Base-by-base conservation (phyloP, 2,329 filamentous ascomycete genomes). In the Rosellinia necatrix region DNA sequence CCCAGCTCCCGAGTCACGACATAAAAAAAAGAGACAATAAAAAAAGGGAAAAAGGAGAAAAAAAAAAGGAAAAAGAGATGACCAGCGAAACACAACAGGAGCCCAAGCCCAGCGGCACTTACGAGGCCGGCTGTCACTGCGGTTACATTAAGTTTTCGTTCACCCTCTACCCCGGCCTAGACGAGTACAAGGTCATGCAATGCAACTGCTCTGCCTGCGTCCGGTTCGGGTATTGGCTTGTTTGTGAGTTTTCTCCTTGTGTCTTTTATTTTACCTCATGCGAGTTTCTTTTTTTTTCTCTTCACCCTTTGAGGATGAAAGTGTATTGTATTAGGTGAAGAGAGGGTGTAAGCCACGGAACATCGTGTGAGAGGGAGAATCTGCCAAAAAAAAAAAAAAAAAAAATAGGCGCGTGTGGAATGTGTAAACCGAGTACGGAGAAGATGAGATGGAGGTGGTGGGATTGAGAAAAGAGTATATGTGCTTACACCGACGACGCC, bases 141-240 rank as follows among this genome's bases (percentile, higher is more conserved):
- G 80, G 79, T 40, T 75, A 75, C 49, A 74, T 84, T 56, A 70
- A 74, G 56, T 78, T 81, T 63, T 72, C 74, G 12, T 71, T 81
- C 24, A 76, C 73, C 17, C 72, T 83, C 40, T 77, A 76, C 25
- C 79, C 80, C 21, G 75, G 78, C 22, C 71, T 83, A 24, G 71
- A 75, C 3, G 69, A 78, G 60, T 71, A 78, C 59, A 68, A 73
- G 56, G 74, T 81, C 3, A 42, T 77, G n/a, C 65, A 75, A 17
- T 84, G 81, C 72, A 81, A 77, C 64, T 84, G 81, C 67, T 83
- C 80, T 30, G 77, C 78, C 54, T 83, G 81, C 64, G 66, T 70
- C 1, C 73, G 78, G n/a, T 74, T 77, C 30, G 81, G 81, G 0
- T 81, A 82, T 56, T 70, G 82, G 21, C 71, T 82, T 24, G 72